Base-by-base conservation (phyloP, 257 asterid species). In the Lavandula angustifolia region DNA sequence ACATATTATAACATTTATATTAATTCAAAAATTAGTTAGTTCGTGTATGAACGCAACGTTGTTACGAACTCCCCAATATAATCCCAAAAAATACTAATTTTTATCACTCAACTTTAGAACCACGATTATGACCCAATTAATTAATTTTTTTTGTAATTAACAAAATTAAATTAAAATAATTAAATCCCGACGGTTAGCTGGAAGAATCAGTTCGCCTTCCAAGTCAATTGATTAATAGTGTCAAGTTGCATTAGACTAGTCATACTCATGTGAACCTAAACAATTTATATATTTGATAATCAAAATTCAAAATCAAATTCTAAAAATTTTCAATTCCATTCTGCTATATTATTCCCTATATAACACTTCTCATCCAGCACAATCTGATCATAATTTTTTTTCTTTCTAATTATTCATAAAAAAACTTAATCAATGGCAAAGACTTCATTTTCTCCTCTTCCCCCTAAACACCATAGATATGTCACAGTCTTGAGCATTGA, bases 401-500 rank as follows among this genome's bases (percentile, higher is more conserved):
- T 22, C 27, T 22, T 22, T 22, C 27, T 22, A 22, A 22, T 22
- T 22, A 22, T 0, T 22, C 27, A 22, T 22, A 1, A 22, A 22
- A 0, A n/a, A 35, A 35, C 16, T n/a, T 6, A 22, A 12, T 38
- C 59, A 54, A 78, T 73, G 82, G 79, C 58, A 53, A 40, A 7
- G n/a, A 17, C 6, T 31, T 40, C 64, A 10, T 34, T 54, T 4
- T 44, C 27, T 8, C 60, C 66, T 59, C 54, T 55, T 60, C 80
- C 78, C 3, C 81, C 76, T 11, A 33, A 57, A 12, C 54, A 51
- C 10, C 76, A 78, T 4, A 62, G 80, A 4, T 49, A 31, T 18
- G 31, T 85, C 43, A 86, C 91, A 6, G 73, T 84, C 12, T 82
- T 86, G 14, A 86, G 91, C 81, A 81, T 86, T 33, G 94, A 86